Evolutionary conservation across 352 stramenopile species (phyloP), one percentile per base, ranked within the genome.

Genomic region (Phytophthora pseudosyringae): DNA sequence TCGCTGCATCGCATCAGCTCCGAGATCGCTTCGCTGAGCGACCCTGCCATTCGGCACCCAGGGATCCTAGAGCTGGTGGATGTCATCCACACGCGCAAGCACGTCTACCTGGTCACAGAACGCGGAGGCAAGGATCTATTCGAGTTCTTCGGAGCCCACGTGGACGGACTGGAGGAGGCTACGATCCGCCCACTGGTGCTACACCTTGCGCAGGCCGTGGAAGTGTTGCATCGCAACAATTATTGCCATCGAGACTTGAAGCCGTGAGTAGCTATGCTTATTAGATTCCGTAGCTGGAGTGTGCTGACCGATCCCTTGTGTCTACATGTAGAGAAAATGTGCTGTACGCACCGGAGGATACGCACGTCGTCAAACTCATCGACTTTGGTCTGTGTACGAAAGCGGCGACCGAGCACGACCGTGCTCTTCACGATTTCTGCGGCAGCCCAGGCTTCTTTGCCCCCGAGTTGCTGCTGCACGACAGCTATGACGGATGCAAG

Each of bases 41-140:
- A 91, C 57, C 70, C 75, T 13, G 46, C 45, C 3, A 66, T 94
- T 35, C 59, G 61, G 6, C 89, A 97, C 47, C 53, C 71, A 7
- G 84, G 87, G 10, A 84, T 97, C 39, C 55, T 96, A 6, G 60
- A 71, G 10, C 36, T 95, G 32, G 44, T 78, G 13, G 86, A 96
- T 28, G 86, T 96, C 8, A 85, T 96, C 52, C 83, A 97, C 67
- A 94, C 86, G 7, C 54, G 41, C 12, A 79, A 87, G 25, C 79
- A 86, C 50, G 80, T 97, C 6, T 97, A 96, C 46, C 36, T 97
- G 31, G 71, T 97, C 29, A 94, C 83, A 1, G 88, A 96, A 48
- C 76, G 88, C 13, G 87, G 89, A 10, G 85, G 81, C 1, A 84
- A 90, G 32, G 89, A 97, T 57, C 64, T 97, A 21, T 95, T 97